Percentiles rank a stretch among this genome's conserved stretches.
These are phyloP conservation scores for Letharia columbiana DNA, from an alignment of 495 filamentous ascomycete species.

Conservation along the genomic window DNA sequence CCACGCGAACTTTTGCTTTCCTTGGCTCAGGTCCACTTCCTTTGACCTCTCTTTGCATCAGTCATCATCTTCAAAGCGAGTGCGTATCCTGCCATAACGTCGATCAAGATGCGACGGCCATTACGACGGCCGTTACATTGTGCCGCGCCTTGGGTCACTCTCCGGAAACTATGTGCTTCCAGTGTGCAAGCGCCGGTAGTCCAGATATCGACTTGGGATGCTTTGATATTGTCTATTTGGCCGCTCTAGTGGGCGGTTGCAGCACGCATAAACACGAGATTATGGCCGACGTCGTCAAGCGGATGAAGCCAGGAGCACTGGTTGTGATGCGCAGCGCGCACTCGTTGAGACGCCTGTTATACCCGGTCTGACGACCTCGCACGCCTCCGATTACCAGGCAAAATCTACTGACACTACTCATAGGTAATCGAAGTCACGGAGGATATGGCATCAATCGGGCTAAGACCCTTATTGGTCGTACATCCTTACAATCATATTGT, in stretches of 20 bases:
- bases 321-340: constrained; percentile 37
- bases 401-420: neutral
- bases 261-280: constrained; percentile 32
- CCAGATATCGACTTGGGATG: constrained; percentile 20
- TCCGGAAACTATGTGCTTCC: constrained; percentile 27
- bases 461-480: constrained; percentile 31
- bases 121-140: constrained; percentile 26
- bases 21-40: constrained; percentile 40
- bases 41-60: constrained; percentile 33
- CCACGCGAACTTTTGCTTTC: constrained; percentile 26
- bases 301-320: constrained; percentile 32
- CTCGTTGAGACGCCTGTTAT: constrained; percentile 36
- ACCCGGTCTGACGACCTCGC: constrained; percentile 31
- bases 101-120: constrained; percentile 30
- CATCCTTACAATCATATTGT: constrained; percentile 39
- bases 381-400: neutral
- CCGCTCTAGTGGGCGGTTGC: constrained; percentile 37
- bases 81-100: constrained; percentile 26
- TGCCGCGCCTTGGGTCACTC: constrained; percentile 26
- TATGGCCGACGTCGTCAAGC: constrained; percentile 27
- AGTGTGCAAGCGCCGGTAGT: constrained; percentile 28
- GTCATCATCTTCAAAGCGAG: constrained; percentile 13
- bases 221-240: constrained; percentile 39
- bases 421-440: constrained; percentile 26
- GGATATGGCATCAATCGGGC: constrained; percentile 15